Conservation (phyloP, 23 red algal species). For the Rhodosorus marinus region DNA sequence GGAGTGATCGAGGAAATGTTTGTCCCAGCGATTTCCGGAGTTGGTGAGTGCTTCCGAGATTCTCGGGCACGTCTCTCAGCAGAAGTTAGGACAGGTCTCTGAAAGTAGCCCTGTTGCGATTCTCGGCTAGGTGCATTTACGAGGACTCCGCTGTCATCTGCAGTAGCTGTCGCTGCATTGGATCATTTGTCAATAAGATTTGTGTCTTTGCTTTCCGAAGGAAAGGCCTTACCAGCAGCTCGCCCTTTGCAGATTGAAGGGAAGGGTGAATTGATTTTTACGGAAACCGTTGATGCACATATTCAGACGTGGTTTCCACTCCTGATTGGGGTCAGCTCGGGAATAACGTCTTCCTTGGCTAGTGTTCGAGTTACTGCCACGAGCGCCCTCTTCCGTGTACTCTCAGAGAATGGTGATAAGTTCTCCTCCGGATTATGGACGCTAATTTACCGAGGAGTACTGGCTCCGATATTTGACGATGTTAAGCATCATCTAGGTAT, state of each 20-base stretch:
- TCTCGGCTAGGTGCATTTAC: conserved; percentile 59
- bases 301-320: conserved; percentile 85
- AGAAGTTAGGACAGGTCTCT: too few species aligned
- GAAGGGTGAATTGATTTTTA: conserved; percentile 8
- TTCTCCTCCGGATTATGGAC: conserved; percentile 62
- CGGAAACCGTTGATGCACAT: conserved; percentile 43
- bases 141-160: conserved; percentile 15
- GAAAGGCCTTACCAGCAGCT: conserved; percentile 14
- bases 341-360: conserved; percentile 27
- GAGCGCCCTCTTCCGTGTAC: conserved; percentile 39
- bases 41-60: too few species aligned
- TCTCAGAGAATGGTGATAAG: too few species aligned
- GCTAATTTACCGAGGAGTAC: conserved; percentile 68
- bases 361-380: conserved; percentile 44
- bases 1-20: conserved; percentile 58
- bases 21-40: conserved; percentile 51
- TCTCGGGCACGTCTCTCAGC: too few species aligned
- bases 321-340: conserved; percentile 52
- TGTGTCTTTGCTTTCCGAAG: conserved; percentile 23
- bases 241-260: conserved; percentile 1
- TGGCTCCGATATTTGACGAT: conserved; percentile 87
- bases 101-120: too few species aligned
- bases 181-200: conserved; percentile 34
- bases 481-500: too few species aligned
- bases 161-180: conserved; percentile 38